Evolutionary conservation across 1,284 basidiomycete species (phyloP), one percentile per base, ranked within the genome.

Genomic region (Amylostereum areolatum): DNA sequence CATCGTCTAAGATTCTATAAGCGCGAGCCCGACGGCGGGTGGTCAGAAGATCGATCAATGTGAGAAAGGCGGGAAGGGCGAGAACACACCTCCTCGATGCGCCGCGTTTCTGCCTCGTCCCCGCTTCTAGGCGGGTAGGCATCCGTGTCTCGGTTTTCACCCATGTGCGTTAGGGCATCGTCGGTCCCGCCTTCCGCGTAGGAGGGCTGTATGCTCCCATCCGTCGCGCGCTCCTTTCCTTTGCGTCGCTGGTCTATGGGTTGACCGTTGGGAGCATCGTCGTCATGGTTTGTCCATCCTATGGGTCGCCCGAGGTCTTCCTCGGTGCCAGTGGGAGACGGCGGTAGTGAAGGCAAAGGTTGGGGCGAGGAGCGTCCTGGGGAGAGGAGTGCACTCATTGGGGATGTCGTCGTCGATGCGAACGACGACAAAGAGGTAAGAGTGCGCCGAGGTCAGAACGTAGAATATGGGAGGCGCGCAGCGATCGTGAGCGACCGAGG

Each of bases 41-140:
- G 40, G 10, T 6, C 45, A 32, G 28, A 27, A 42, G 45, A 30
- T n/a, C 57, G 43, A 31, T 5, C n/a, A 31, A 45, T 32, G 49
- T 51, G 36, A 46, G 28, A 28, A 43, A 43, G 40, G 42, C 41
- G 41, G 25, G 29, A 43, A 9, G 5, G 18, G 45, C 9, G 28
- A 41, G 48, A 18, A 63, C 74, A 51, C 63, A 85, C 87, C 78
- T 89, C 84, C 68, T 81, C 74, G 24, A 90, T 70, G 51, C 78
- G 70, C 52, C 78, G 75, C 35, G 83, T 80, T 56, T 89, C 88
- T 47, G 75, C 72, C 34, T 74, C 74, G 32, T 81, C 80, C 52
- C 85, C 81, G 37, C 70, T 79, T 44, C 63, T 75, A 4, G 88
- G 86, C 2, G 87, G 85, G 58, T 89, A 89, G 27, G 65, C 68